Conservation (phyloP, 192 early-diverging fungal species). For the Coemansia sp. region DNA sequence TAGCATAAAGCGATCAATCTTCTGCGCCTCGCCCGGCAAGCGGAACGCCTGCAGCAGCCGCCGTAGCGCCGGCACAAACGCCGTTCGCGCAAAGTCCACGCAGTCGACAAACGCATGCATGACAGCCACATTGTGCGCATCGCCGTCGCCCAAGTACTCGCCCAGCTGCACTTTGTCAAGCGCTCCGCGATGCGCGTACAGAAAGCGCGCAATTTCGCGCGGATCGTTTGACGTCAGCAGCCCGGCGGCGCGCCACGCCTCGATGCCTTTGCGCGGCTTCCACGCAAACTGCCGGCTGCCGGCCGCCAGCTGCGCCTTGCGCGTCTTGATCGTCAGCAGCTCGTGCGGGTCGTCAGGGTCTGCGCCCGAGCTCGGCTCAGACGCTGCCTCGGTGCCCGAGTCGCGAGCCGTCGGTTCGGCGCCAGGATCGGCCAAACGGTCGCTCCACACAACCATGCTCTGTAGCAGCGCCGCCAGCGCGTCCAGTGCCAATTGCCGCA, state of each 20-base stretch:
- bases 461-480: conserved; percentile 62
- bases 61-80: conserved; percentile 79
- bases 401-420: background rate
- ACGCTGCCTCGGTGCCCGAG: conserved; percentile 15
- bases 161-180: conserved; percentile 87
- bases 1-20: conserved; percentile 97
- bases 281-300: conserved; percentile 6
- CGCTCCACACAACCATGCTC: conserved; percentile 69
- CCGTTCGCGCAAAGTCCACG: conserved; percentile 73
- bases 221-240: conserved; percentile 70
- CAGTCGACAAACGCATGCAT: conserved; percentile 98
- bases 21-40: conserved; percentile 91
- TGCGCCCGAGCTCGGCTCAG: background rate
- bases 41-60: conserved; percentile 85
- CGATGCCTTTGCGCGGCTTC: conserved; percentile 67
- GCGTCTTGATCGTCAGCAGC: conserved; percentile 78
- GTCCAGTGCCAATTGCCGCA: conserved; percentile 63
- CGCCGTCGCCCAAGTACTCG: conserved; percentile 92
- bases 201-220: conserved; percentile 70
- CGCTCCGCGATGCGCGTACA: conserved; percentile 62
- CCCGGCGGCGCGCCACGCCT: conserved; percentile 64
- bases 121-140: conserved; percentile 85
- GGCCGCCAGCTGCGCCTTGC: conserved; percentile 77
- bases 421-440: conserved; percentile 34
- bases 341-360: conserved; percentile 79